phyloP scores from a whole-genome alignment of 352 stramenopile genomes.

The Thalassiosira ordinaria region DNA sequence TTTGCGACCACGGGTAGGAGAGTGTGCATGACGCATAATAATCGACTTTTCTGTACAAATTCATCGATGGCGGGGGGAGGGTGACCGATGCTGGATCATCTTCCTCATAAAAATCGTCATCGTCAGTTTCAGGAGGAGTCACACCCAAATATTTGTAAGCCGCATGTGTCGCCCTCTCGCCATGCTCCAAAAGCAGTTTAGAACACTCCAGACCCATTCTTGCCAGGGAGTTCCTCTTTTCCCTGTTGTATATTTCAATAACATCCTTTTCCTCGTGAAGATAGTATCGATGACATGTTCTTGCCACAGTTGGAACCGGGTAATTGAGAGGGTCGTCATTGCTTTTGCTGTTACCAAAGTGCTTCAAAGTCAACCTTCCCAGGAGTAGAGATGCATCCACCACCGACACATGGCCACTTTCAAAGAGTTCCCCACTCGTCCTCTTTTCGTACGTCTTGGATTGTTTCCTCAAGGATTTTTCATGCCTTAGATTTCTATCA shows the following conservation, averaged over 20 bases:
- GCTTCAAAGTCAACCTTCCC: constrained; percentile 42
- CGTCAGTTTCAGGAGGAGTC: background rate
- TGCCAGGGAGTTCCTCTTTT: constrained; percentile 1
- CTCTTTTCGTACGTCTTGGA: constrained; percentile 1
- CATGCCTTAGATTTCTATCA: background rate
- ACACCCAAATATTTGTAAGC: constrained; percentile 20
- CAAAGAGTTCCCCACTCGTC: constrained; percentile 54
- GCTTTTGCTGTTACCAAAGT: constrained; percentile 24
- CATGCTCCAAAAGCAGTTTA: constrained; percentile 2
- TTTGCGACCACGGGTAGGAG: constrained; percentile 16
- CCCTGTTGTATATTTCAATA: background rate
- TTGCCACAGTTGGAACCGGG: constrained; percentile 31
- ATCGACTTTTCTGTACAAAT: too few relatives aligned
- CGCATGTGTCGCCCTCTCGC: background rate
- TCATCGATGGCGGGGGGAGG: background rate
- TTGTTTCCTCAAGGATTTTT: background rate
- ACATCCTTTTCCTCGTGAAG: constrained; percentile 24
- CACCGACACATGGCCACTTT: constrained; percentile 50
- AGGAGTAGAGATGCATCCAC: constrained; percentile 53
- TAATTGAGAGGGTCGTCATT: background rate
- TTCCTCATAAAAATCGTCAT: background rate
- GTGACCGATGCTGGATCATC: background rate
- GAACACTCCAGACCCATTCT: constrained; percentile 21
- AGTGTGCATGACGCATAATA: constrained; percentile 31
- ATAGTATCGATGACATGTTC: constrained; percentile 56